Evolutionary conservation across 768 basidiomycete species (phyloP).

Genomic region (button mushroom (Agaricus bisporus)): DNA sequence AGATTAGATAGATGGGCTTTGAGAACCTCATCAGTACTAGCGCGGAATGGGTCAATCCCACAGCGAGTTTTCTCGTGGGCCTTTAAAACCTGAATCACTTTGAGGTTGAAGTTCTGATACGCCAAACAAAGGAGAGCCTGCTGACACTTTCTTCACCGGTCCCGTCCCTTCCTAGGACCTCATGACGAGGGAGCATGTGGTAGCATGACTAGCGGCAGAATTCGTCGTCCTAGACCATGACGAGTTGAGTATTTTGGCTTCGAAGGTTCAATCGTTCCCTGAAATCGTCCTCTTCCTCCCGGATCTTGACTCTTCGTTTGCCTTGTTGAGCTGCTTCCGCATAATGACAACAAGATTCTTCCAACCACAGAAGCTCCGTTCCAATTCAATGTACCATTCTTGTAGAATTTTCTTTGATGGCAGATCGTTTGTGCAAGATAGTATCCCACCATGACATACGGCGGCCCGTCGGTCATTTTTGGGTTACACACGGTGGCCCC

Average conservation of each 20-base stretch:
- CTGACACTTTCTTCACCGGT: constrained; percentile 2
- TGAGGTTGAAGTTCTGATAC: neutral
- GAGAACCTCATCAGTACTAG: constrained; percentile 1
- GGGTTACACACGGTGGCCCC: neutral
- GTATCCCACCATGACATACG: neutral
- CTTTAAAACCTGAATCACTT: neutral
- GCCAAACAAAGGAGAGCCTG: neutral
- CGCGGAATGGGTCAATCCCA: neutral
- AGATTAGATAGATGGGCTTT: neutral
- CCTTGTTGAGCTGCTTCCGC: too few relatives aligned
- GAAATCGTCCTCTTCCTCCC: too few relatives aligned
- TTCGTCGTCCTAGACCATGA: neutral
- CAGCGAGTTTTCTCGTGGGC: neutral
- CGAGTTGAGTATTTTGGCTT: neutral
- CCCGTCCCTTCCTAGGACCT: neutral
- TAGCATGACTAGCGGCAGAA: neutral
- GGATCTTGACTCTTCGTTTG: too few relatives aligned
- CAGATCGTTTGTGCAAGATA: neutral
- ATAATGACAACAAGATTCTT: too few relatives aligned
- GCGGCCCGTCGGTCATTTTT: constrained; percentile 1
- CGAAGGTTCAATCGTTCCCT: too few relatives aligned
- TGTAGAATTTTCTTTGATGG: neutral
- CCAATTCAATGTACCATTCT: too few relatives aligned
- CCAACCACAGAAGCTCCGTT: too few relatives aligned
- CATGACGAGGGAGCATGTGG: constrained; percentile 8